These are phyloP conservation scores for Suhomyces canberraensis DNA, from an alignment of 805 yeast species.

Conservation along the genomic window DNA sequence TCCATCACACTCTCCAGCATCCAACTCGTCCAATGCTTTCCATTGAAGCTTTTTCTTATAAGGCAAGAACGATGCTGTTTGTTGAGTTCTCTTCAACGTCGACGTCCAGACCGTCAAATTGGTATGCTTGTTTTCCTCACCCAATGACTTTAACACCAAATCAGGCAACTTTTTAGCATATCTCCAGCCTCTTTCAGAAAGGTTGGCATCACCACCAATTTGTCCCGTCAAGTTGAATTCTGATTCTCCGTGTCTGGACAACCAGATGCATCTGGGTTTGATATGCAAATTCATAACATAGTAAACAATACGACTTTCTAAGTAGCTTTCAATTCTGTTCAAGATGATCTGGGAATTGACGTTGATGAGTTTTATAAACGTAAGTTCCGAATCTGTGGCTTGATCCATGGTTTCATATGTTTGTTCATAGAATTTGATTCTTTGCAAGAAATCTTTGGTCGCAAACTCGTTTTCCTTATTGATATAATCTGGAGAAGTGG, in stretches of 20 bases:
- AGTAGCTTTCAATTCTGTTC: constrained; percentile 81
- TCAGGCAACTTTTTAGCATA: constrained; percentile 82
- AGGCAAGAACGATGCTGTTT: constrained; percentile 80
- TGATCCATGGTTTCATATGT: constrained; percentile 74
- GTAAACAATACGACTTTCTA: constrained; percentile 90
- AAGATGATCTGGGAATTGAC: constrained; percentile 85
- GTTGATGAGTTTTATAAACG: constrained; percentile 85
- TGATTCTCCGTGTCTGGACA: constrained; percentile 95
- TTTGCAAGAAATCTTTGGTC: constrained; percentile 62
- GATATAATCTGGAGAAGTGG: constrained; percentile 79
- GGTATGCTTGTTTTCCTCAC: constrained; percentile 49
- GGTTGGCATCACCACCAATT: constrained; percentile 91
- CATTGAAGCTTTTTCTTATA: constrained; percentile 76
- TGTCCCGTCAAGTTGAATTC: constrained; percentile 89
- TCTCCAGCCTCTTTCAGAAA: constrained; percentile 78
- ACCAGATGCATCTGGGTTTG: constrained; percentile 88
- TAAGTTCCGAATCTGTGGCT: constrained; percentile 53
- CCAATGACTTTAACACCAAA: constrained; percentile 62
- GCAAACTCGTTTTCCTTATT: constrained; percentile 71
- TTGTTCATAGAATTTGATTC: constrained; percentile 72
- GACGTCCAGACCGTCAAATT: constrained; percentile 92
- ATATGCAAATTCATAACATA: constrained; percentile 94
- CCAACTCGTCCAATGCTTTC: constrained; percentile 96
- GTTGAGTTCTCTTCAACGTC: constrained; percentile 85
- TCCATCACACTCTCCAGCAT: constrained; percentile 97